Percentiles rank a stretch among this genome's conserved stretches.
phyloP scores from a whole-genome alignment of 441 rosid species.

The Eutrema salsugineum region DNA sequence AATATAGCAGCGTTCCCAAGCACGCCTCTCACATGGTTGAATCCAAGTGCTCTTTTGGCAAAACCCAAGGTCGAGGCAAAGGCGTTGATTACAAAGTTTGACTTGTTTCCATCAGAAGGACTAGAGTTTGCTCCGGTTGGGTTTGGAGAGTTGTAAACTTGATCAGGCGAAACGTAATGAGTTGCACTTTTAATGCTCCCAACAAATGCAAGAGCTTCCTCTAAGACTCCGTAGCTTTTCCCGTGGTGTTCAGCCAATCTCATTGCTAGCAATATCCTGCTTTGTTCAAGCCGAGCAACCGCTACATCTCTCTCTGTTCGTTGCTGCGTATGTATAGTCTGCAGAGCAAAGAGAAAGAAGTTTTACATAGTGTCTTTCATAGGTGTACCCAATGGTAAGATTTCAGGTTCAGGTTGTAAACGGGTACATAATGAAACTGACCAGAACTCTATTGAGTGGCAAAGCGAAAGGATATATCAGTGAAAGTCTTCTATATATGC shows the following conservation, averaged over 20 bases:
- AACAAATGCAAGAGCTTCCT: slow-evolving; percentile 80
- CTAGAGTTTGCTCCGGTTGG: slow-evolving; percentile 32
- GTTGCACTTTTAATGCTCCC: slow-evolving; percentile 55
- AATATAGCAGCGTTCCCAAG: slow-evolving; percentile 77
- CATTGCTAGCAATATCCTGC: slow-evolving; percentile 76
- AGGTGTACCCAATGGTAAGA: not conserved
- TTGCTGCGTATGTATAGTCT: slow-evolving; percentile 82
- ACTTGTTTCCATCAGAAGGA: slow-evolving; percentile 25
- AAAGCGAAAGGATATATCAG: not conserved
- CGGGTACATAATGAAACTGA: not conserved
- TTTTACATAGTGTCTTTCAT: not conserved
- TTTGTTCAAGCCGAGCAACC: slow-evolving; percentile 77
- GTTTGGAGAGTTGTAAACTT: slow-evolving; percentile 37
- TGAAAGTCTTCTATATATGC: not conserved
- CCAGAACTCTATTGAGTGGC: not conserved
- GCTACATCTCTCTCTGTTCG: slow-evolving; percentile 88
- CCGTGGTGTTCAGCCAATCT: slow-evolving; percentile 80
- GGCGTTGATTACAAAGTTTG: slow-evolving; percentile 41
- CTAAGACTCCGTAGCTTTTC: slow-evolving; percentile 72
- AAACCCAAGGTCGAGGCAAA: slow-evolving; percentile 53
- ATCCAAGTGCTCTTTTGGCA: slow-evolving; percentile 51
- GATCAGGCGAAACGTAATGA: slow-evolving; percentile 54
- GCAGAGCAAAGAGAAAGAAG: slow-evolving; percentile 11
- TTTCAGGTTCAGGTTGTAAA: not conserved
- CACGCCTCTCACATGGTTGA: slow-evolving; percentile 57